A percentile compares a stretch with the other conserved stretches of the same genome.
phyloP scores from a whole-genome alignment of 352 stramenopile species.

The Pythium angustatum region DNA sequence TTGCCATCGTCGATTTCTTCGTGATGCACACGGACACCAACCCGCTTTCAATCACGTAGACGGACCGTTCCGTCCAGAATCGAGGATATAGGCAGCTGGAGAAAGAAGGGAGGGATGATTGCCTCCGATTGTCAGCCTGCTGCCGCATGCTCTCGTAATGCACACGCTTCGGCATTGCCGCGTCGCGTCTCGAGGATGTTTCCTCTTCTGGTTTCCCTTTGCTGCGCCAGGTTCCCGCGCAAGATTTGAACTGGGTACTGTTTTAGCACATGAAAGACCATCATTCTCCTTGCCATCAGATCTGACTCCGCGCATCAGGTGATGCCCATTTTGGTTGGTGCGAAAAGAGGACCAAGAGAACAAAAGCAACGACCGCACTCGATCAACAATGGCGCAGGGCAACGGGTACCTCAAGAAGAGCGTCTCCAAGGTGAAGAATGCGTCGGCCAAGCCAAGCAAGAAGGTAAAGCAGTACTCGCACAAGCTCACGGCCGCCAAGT shows the following conservation, averaged over 20 bases:
- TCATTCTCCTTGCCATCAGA: neutral
- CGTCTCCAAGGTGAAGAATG: constrained; percentile 78
- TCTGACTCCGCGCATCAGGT: neutral
- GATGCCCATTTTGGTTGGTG: neutral
- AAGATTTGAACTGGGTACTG: too few species aligned
- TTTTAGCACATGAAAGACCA: too few species aligned
- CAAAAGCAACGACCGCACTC: too few species aligned
- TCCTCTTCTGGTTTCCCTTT: too few species aligned
- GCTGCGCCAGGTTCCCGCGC: too few species aligned
- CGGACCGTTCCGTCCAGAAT: constrained; percentile 49
- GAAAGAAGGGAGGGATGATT: too few species aligned
- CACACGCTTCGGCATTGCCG: too few species aligned
- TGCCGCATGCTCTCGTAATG: too few species aligned
- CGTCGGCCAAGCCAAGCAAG: constrained; percentile 63
- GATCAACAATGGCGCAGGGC: constrained; percentile 68
- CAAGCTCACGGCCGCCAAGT: constrained; percentile 83
- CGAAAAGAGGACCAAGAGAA: neutral
- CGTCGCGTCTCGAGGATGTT: too few species aligned
- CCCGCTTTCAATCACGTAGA: constrained; percentile 73
- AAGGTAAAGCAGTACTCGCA: constrained; percentile 72
- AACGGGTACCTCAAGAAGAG: constrained; percentile 78
- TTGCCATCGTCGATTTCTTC: constrained; percentile 20
- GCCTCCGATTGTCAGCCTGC: too few species aligned
- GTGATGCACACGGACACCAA: constrained; percentile 34
- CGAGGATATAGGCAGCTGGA: too few species aligned